Base-by-base conservation (phyloP, 345 rosid genomes). In the Acer saccharum region DNA sequence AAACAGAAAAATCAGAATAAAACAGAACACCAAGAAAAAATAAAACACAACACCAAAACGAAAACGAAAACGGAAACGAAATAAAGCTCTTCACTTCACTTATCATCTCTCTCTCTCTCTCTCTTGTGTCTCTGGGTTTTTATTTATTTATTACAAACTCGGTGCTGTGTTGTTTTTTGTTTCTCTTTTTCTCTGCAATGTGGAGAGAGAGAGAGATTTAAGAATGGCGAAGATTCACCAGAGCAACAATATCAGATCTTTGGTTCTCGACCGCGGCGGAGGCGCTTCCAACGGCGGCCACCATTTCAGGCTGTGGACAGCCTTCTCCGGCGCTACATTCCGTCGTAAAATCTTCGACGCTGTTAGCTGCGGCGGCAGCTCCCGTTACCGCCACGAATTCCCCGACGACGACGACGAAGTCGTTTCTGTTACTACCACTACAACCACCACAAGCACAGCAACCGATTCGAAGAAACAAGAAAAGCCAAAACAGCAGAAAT, bases 361-460 rank as follows among this genome's bases (percentile, higher is more conserved):
- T 44, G 85, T 95, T 12, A 88, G 96, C 82, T 95, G 99, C 78
- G 98, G 98, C 12, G 91, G 92, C 9, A 83, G 90, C 77, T 87
- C 92, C 13, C 86, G 93, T 17, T 78, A 87, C 81, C 87, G 89
- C 8, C 83, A 86, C 27, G 86, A 84, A 57, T 80, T 82, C 48
- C 77, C 73, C 1, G 86, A 88, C 11, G 85, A 84, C 9, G 85
- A 84, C 11, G 83, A 79, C 52, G 85, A 83, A 43, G 46, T 7
- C 72, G 83, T 76, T 20, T 79, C 74, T 78, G 65, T 63, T 60
- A 18, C 84, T 65, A 43, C 84, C 68, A 16, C 87, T 44, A 21
- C 83, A 23, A 73, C 81, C 5, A 77, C 85, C 18, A 73, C 46
- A 43, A 41, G 85, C 58, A 6, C 20, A 27, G 75, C 10, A 18